Evolutionary conservation across 495 filamentous ascomycete genomes (phyloP), one percentile per base, ranked within the genome.

Genomic region (Sabuloglossum arenarium): DNA sequence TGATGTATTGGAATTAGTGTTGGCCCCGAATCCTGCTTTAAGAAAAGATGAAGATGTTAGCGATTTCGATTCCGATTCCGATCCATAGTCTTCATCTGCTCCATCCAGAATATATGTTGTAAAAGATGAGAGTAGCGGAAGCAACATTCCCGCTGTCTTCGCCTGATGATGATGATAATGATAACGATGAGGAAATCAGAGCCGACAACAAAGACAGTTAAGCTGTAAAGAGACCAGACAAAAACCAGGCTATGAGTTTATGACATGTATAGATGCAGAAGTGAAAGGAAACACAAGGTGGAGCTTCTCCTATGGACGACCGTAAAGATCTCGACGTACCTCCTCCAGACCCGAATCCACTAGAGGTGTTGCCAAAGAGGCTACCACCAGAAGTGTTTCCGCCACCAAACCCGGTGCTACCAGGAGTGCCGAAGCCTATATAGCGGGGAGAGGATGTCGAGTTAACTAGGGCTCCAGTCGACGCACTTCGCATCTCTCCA

Each of bases 351-450:
- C 78, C 78, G 61, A 81, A 80, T 63, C 74, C 73, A 61, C 73
- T 66, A 46, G 66, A 67, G 55, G 64, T 64, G 53, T 64, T 63
- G 32, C 78, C 79, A 62, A 77, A 76, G 39, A 73, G 61, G 58
- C 69, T 62, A 59, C 70, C 67, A 37, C 71, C 68, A 47, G 60
- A 61, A 12, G 62, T 67, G 50, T 58, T 62, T 1, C 57, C 55
- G 16, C 46, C 54, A 56, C 66, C 66, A 47, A 69, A 67, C 23
- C 64, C 61, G 6, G 67, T 64, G 58, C 68, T 67, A 54, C 68
- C 62, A 55, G 71, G 69, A 49, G 74, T 71, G 61, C 78, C 78
- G 71, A 80, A 79, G 69, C 76, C 78, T 80, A 74, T 64, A 43
- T 14, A 56, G 21, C 16, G 30, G 24, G 43, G 55, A 56, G 39